Percentiles rank a stretch among this genome's conserved stretches.
Conservation (phyloP, 2,329 filamentous ascomycete species). For the Zasmidium cellare region DNA sequence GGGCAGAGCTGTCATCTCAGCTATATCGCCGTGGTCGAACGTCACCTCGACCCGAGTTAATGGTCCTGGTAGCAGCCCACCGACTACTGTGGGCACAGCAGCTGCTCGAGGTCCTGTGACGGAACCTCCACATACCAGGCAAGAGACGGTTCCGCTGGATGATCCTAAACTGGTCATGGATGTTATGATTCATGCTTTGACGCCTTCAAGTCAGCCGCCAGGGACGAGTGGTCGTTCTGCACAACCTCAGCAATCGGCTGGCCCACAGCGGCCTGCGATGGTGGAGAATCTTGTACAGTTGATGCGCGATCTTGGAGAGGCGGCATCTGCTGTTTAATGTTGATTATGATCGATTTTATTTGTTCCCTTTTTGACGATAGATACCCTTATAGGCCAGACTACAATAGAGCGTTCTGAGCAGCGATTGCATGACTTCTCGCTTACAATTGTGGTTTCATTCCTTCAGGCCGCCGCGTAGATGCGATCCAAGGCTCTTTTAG, state of each 20-base stretch:
- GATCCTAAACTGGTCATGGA: constrained; percentile 21
- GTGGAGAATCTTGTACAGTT: constrained; percentile 23
- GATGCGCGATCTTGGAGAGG: constrained; percentile 22
- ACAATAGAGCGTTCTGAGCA: too few relatives aligned
- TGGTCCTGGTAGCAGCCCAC: not conserved
- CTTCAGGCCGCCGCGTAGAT: too few relatives aligned
- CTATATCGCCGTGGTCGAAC: constrained; percentile 13
- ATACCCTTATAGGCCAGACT: too few relatives aligned
- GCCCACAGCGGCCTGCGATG: constrained; percentile 21
- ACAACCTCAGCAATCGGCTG: too few relatives aligned
- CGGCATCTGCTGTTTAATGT: constrained; percentile 16
- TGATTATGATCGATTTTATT: not conserved
- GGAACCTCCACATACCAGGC: constrained; percentile 7
- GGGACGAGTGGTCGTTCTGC: constrained; percentile 3
- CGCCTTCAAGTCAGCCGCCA: constrained; percentile 18
- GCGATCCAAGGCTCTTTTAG: too few relatives aligned
- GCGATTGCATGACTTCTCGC: too few relatives aligned
- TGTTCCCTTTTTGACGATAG: too few relatives aligned
- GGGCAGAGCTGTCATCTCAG: constrained; percentile 20
- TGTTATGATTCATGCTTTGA: constrained; percentile 20
- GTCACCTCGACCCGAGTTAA: constrained; percentile 1
- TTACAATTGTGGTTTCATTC: too few relatives aligned
- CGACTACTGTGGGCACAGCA: constrained; percentile 3
- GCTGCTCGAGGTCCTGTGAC: constrained; percentile 13
- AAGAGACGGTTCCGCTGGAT: constrained; percentile 17